Conservation (phyloP, 257 asterid species). For the Fraxinus americana region DNA sequence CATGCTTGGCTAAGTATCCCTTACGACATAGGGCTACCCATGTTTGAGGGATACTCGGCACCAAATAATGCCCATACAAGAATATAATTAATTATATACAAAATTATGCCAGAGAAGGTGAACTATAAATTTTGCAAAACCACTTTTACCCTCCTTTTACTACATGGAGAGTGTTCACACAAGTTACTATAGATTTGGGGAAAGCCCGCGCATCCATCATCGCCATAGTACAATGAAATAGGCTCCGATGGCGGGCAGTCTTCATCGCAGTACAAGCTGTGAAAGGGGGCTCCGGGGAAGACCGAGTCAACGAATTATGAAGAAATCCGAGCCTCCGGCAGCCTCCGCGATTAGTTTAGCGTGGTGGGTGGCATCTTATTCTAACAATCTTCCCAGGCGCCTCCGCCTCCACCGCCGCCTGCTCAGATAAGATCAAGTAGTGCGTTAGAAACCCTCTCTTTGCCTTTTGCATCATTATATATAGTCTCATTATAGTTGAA, state of each 20-base stretch:
- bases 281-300: constrained; percentile 2
- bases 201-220: constrained; percentile 59
- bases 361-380: constrained; percentile 42
- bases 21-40: too few relatives aligned
- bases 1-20: too few relatives aligned
- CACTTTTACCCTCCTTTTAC: too few relatives aligned
- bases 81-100: too few relatives aligned
- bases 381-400: constrained; percentile 11
- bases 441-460: constrained; percentile 3
- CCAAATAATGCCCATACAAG: too few relatives aligned
- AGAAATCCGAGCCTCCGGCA: constrained; percentile 44
- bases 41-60: too few relatives aligned
- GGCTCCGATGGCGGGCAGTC: constrained; percentile 72
- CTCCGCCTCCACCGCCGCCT: constrained; percentile 34
- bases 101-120: too few relatives aligned
- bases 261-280: constrained; percentile 55
- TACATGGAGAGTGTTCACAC: too few relatives aligned
- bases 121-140: too few relatives aligned
- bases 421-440: constrained; percentile 87
- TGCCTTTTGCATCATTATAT: background rate
- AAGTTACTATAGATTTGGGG: background rate
- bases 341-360: constrained; percentile 12
- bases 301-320: background rate
- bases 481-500: background rate
- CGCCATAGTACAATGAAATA: constrained; percentile 22